These are phyloP conservation scores for Penicillium sp. DNA, from an alignment of 2,329 filamentous ascomycete genomes.

Conservation along the genomic window DNA sequence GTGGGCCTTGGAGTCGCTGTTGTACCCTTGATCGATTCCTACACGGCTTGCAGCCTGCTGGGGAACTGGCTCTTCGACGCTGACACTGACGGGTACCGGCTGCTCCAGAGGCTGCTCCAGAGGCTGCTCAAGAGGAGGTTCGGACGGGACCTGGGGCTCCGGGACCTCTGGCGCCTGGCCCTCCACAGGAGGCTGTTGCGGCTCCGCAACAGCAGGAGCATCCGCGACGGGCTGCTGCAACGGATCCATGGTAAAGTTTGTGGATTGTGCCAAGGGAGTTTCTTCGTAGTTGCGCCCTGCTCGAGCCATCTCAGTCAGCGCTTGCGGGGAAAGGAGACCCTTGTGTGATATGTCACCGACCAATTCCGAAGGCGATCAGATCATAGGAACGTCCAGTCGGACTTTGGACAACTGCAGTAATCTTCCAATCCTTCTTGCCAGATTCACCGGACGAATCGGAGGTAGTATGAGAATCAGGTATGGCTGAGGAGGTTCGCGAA, in stretches of 20 bases:
- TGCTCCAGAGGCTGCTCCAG: constrained; percentile 20
- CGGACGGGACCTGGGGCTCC: constrained; percentile 4
- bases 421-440: background rate
- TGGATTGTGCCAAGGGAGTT: constrained; percentile 1
- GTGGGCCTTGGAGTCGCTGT: constrained; percentile 49
- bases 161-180: constrained; percentile 11
- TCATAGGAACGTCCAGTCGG: background rate
- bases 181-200: constrained; percentile 16
- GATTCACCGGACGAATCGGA: background rate
- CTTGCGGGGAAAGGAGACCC: constrained; percentile 20
- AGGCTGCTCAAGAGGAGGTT: constrained; percentile 16
- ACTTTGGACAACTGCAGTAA: background rate
- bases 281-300: constrained; percentile 18
- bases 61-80: constrained; percentile 29
- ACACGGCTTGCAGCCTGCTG: constrained; percentile 35
- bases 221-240: constrained; percentile 22
- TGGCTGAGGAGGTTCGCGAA: background rate
- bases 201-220: constrained; percentile 22
- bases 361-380: constrained; percentile 10
- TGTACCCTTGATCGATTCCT: constrained; percentile 38
- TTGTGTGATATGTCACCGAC: constrained; percentile 16
- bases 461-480: background rate
- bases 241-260: constrained; percentile 27
- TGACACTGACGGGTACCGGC: constrained; percentile 24
- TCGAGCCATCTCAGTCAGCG: constrained; percentile 12